These are phyloP conservation scores for Alliaria petiolata DNA, from an alignment of 345 rosid species.

Conservation along the genomic window DNA sequence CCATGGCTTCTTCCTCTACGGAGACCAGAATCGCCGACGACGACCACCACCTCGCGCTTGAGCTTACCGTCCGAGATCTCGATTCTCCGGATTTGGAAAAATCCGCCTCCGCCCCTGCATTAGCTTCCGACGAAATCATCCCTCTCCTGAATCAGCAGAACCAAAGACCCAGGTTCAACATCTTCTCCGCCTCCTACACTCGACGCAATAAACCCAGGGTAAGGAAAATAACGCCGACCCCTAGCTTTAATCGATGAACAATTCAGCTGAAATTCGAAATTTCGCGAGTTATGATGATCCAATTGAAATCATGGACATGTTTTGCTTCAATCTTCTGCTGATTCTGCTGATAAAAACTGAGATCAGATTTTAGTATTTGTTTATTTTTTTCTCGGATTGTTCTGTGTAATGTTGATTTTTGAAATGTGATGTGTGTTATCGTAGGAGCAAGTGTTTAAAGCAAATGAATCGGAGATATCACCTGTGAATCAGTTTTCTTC, in stretches of 20 bases:
- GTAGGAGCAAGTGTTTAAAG: conserved; percentile 60
- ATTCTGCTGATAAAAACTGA: not conserved
- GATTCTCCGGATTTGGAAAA: conserved; percentile 33
- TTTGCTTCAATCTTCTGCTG: not conserved
- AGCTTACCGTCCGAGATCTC: conserved; percentile 54
- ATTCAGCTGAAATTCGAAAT: not conserved
- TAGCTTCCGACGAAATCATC: conserved; percentile 53
- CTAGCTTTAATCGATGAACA: not conserved
- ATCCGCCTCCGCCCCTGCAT: not conserved
- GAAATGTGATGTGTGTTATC: conserved; percentile 7
- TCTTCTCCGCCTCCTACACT: conserved; percentile 64
- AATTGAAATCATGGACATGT: not conserved
- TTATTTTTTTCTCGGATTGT: not conserved
- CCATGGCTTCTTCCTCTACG: conserved; percentile 33
- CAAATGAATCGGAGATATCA: conserved; percentile 51
- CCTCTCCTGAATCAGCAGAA: conserved; percentile 61
- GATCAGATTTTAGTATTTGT: not conserved
- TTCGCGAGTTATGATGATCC: not conserved
- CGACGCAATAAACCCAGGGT: conserved; percentile 66
- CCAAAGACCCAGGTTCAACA: conserved; percentile 69
- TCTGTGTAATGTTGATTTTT: not conserved
- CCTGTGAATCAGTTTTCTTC: conserved; percentile 39
- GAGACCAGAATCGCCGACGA: conserved; percentile 29
- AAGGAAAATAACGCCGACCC: not conserved
- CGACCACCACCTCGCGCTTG: conserved; percentile 45